phyloP scores from a whole-genome alignment of 1,139 yeast species.

The Debaryomyces singareniensis region DNA sequence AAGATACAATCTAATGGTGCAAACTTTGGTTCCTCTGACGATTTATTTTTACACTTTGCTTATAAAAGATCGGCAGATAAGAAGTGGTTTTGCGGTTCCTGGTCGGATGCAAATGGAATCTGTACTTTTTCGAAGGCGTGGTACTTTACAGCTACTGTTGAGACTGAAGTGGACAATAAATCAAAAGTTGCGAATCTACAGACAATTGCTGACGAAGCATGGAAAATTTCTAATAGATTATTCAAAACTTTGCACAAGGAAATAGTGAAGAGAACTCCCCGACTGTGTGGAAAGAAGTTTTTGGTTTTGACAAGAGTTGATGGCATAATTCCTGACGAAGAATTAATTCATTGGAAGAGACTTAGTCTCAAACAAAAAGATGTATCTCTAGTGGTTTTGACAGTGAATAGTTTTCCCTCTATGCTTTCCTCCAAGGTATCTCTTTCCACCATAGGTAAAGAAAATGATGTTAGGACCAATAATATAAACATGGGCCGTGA shows the following conservation, averaged over 20 bases:
- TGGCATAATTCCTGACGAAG: conserved; percentile 74
- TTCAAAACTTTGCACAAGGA: conserved; percentile 33
- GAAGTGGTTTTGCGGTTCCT: conserved; percentile 80
- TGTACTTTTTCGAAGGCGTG: conserved; percentile 61
- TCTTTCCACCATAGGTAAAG: background rate
- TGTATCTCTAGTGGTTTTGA: conserved; percentile 63
- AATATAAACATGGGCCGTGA: background rate
- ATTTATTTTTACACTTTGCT: conserved; percentile 75
- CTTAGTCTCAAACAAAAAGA: conserved; percentile 55
- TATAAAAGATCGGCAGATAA: conserved; percentile 78
- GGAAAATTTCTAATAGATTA: conserved; percentile 30
- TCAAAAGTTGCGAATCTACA: conserved; percentile 24
- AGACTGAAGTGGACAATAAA: too few species aligned
- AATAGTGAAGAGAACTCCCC: conserved; percentile 22
- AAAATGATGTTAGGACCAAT: background rate
- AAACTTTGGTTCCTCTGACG: conserved; percentile 38
- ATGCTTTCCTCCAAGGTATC: conserved; percentile 19
- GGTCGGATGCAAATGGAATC: conserved; percentile 82
- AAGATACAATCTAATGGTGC: conserved; percentile 27
- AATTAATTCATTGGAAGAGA: conserved; percentile 70
- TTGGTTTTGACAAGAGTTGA: conserved; percentile 63
- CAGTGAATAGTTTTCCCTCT: conserved; percentile 62
- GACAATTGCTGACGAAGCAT: conserved; percentile 33
- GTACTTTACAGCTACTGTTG: conserved; percentile 33
- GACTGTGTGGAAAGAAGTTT: conserved; percentile 49